Evolutionary conservation across 2,329 filamentous ascomycete genomes (phyloP), one percentile per base, ranked within the genome.

Genomic region (Monosporascus ibericus): DNA sequence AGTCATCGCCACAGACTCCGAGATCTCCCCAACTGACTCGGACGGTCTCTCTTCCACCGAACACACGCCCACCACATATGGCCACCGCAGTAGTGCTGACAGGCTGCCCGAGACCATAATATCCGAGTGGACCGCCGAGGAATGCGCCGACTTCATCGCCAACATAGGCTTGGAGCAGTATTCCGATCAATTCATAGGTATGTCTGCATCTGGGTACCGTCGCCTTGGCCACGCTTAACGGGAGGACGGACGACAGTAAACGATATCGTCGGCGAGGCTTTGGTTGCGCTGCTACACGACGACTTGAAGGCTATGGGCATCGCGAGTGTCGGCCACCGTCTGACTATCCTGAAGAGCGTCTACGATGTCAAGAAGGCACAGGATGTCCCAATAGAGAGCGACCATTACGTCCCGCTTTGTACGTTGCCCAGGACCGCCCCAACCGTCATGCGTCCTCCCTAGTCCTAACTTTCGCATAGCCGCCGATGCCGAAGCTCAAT

Each of bases 341-440:
- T 99, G 63, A 95, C 91, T 22, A 95, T 99, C 53, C 79, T 99
- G 53, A 97, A 96, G 74, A 92, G 86, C 63, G 91, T 97, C 51
- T 97, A 96, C 73, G 92, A 97, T 66, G 86, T 94, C 65, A 99
- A 99, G 75, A 87, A 92, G 69, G 90, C 90, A 58, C 92, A 96
- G 66, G 91, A 95, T 63, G 83, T 97, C 55, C 87, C 90, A 17
- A 82, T 96, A 62, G 92, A 97, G 66, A 86, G 87, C 56, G 92
- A 96, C 64, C 90, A 97, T 70, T 99, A 96, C 68, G 81, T 96
- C 49, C 94, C 94, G 38, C 77, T 94, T 48, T 94, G 92, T 96
- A 85, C 63, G 88, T 76, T 17, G 42, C 49, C 40, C 48, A 58
- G 47, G 44, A 39, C 39, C 49, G 25, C 30, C 48, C 25, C 22